Evolutionary conservation across 2,329 filamentous ascomycete genomes (phyloP).

Genomic region (Chrysoporthe austroafricana): DNA sequence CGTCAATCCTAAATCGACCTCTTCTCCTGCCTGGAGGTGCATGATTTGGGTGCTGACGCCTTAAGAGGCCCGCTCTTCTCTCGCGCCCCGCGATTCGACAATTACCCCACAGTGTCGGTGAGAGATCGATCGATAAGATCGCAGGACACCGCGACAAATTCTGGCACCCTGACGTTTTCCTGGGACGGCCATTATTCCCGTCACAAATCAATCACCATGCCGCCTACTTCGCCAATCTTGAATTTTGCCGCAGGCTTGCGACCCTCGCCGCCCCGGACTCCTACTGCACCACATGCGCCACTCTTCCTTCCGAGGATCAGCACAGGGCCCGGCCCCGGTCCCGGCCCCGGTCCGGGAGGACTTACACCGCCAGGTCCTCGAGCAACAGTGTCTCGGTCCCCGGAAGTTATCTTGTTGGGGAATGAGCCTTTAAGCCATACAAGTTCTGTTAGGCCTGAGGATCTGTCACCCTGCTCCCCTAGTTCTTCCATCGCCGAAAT

Average conservation of each 20-base stretch:
- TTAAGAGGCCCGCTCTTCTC: conserved; percentile 39
- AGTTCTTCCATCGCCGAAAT: conserved; percentile 38
- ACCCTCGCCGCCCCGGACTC: conserved; percentile 48
- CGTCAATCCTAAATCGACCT: conserved; percentile 45
- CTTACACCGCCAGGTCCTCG: conserved; percentile 29
- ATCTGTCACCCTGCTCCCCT: conserved; percentile 45
- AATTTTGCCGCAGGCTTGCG: conserved; percentile 40
- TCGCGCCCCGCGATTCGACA: conserved; percentile 35
- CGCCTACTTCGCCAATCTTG: conserved; percentile 42
- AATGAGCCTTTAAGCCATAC: conserved; percentile 40
- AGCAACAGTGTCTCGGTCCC: conserved; percentile 33
- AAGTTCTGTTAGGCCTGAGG: conserved; percentile 38
- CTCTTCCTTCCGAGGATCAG: conserved; percentile 37
- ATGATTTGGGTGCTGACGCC: conserved; percentile 48
- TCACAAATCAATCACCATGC: conserved; percentile 36
- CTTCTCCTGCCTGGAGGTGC: conserved; percentile 51
- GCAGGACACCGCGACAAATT: conserved; percentile 22
- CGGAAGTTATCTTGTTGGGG: conserved; percentile 37
- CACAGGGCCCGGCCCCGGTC: conserved; percentile 27
- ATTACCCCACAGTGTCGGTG: conserved; percentile 36
- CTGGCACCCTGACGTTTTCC: neutral
- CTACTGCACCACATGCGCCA: conserved; percentile 39
- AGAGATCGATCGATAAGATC: conserved; percentile 33
- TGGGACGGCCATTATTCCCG: conserved; percentile 7
- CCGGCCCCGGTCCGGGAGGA: conserved; percentile 18